Evolutionary conservation across 2,329 filamentous ascomycete species (phyloP).

Genomic region (Colletotrichum sp.): DNA sequence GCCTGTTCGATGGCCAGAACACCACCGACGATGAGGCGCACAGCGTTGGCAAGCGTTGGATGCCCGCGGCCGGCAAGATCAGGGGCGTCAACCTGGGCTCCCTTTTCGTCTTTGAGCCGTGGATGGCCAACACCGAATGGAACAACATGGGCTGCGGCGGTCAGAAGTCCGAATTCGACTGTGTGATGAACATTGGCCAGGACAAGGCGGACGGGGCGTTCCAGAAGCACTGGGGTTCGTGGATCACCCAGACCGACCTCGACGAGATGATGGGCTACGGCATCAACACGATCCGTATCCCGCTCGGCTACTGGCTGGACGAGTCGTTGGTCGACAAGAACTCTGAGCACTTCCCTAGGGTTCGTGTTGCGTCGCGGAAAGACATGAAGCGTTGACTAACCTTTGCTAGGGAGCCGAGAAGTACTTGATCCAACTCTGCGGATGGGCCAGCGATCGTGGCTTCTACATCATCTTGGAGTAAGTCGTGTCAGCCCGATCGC

Average conservation of each 20-base stretch:
- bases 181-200: constrained; percentile 53
- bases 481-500: not conserved
- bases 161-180: constrained; percentile 58
- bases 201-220: constrained; percentile 50
- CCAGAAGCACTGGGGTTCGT: constrained; percentile 53
- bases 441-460: constrained; percentile 51
- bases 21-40: not conserved
- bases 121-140: constrained; percentile 55
- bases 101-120: constrained; percentile 58
- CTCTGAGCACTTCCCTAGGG: constrained; percentile 54
- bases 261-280: constrained; percentile 52
- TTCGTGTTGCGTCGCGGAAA: not conserved
- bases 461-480: constrained; percentile 58
- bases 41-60: constrained; percentile 10
- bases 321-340: constrained; percentile 50
- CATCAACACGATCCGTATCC: constrained; percentile 59
- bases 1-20: constrained; percentile 13
- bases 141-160: constrained; percentile 49
- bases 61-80: constrained; percentile 41
- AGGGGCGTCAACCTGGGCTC: constrained; percentile 61
- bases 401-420: constrained; percentile 42
- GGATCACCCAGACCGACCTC: constrained; percentile 54
- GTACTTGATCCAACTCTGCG: constrained; percentile 50
- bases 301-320: constrained; percentile 60
- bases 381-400: not conserved